These are phyloP conservation scores for Pestalotiopsis sp. DNA, from an alignment of 2,329 filamentous ascomycete species.

Conservation along the genomic window DNA sequence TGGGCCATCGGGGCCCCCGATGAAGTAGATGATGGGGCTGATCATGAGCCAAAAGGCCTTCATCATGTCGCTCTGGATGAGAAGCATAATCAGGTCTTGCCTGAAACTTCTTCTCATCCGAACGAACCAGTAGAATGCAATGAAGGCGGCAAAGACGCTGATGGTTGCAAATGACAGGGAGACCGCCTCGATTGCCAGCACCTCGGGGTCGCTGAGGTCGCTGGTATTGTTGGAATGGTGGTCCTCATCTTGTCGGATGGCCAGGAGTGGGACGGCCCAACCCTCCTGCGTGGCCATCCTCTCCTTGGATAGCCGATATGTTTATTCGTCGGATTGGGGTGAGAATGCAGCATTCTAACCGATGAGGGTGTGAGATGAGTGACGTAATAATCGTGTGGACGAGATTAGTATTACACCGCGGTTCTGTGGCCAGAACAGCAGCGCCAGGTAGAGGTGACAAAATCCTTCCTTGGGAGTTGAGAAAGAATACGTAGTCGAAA, in stretches of 20 bases:
- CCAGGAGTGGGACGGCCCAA: neutral
- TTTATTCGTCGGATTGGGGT: neutral
- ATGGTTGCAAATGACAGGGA: constrained; percentile 47
- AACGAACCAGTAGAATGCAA: constrained; percentile 72
- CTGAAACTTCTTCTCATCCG: constrained; percentile 76
- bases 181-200: constrained; percentile 37
- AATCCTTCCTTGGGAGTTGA: neutral
- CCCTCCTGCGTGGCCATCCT: constrained; percentile 10
- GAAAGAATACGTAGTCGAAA: neutral
- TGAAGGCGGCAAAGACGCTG: constrained; percentile 59
- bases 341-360: constrained; percentile 12
- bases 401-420: neutral
- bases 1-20: constrained; percentile 39
- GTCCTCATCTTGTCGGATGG: constrained; percentile 2
- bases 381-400: neutral
- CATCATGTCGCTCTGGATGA: constrained; percentile 73
- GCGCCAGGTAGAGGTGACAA: neutral
- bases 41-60: constrained; percentile 71
- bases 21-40: constrained; percentile 63
- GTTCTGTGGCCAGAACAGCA: neutral
- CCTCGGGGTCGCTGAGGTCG: neutral
- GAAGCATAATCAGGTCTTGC: constrained; percentile 74
- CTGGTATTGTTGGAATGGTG: neutral
- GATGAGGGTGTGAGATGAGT: neutral
- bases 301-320: constrained; percentile 1